phyloP scores from a whole-genome alignment of 805 yeast genomes.

The Sungouiozyma ichnusensis region DNA sequence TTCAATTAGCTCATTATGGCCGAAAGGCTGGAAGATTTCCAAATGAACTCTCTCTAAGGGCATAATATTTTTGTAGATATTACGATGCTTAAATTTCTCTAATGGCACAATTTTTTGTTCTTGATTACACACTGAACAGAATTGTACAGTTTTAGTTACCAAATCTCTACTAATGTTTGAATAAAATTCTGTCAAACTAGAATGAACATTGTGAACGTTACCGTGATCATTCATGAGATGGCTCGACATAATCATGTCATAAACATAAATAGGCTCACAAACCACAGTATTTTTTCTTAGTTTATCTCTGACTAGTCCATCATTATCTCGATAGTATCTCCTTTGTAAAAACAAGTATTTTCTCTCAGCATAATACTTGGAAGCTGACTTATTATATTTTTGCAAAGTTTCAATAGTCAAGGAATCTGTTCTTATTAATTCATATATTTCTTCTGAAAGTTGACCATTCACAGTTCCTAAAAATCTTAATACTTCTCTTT shows the following conservation, averaged over 20 bases:
- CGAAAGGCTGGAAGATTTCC: conserved; percentile 22
- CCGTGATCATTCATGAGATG: conserved; percentile 27
- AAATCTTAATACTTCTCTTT: conserved; percentile 13
- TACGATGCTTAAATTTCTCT: conserved; percentile 9
- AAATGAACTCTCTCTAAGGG: conserved; percentile 24
- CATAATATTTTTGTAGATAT: conserved; percentile 13
- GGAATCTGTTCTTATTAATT: conserved; percentile 14
- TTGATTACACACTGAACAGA: conserved; percentile 25
- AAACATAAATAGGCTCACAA: conserved; percentile 22
- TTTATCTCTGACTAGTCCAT: conserved; percentile 17
- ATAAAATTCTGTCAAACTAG: conserved; percentile 11
- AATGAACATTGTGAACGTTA: conserved; percentile 9
- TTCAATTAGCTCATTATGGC: conserved; percentile 13
- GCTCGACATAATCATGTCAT: conserved; percentile 21
- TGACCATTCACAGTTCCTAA: conserved; percentile 18
- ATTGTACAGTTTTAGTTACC: conserved; percentile 11
- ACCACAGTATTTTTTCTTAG: conserved; percentile 16
- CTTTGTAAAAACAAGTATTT: conserved; percentile 14
- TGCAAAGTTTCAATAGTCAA: conserved; percentile 15
- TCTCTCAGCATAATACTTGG: conserved; percentile 7
- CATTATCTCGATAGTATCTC: conserved; percentile 16
- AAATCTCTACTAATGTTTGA: conserved; percentile 21
- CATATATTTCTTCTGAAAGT: conserved; percentile 20
- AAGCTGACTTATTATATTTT: conserved; percentile 1
- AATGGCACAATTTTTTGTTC: conserved; percentile 5